Percentiles rank a stretch among this genome's conserved stretches.
Evolutionary conservation across 345 rosid species (phyloP).

Genomic region (Alliaria petiolata): DNA sequence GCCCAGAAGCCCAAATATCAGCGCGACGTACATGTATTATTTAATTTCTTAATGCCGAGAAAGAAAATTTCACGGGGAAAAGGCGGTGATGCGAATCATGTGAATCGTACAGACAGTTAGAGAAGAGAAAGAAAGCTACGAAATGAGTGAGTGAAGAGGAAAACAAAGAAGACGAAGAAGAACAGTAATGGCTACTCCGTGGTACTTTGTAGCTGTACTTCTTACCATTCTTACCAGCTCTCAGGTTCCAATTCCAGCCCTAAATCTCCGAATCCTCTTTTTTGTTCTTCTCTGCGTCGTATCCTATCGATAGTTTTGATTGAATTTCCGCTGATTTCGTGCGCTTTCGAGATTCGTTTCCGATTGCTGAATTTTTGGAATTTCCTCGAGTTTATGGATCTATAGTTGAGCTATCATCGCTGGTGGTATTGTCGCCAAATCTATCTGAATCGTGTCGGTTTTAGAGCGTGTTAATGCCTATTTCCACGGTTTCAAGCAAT

Average conservation of each 20-base stretch:
- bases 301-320: neutral
- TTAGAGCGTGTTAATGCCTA: neutral
- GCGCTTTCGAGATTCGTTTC: neutral
- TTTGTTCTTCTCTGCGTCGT: neutral
- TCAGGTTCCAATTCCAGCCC: conserved; percentile 39
- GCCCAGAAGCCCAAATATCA: neutral
- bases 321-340: neutral
- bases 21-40: neutral
- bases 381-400: neutral
- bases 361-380: neutral
- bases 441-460: neutral
- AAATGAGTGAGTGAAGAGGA: conserved; percentile 6
- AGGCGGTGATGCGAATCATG: neutral
- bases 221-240: conserved; percentile 66
- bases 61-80: neutral
- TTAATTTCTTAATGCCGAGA: neutral
- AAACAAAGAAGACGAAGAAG: neutral
- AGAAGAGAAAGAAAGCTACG: neutral
- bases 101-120: neutral
- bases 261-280: neutral
- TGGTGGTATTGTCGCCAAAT: neutral
- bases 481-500: neutral
- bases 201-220: conserved; percentile 49
- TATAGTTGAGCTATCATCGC: neutral
- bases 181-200: conserved; percentile 34